Percentiles rank a stretch among this genome's conserved stretches.
Conservation (phyloP, 2,329 filamentous ascomycete species). For the Capronia coronata region DNA sequence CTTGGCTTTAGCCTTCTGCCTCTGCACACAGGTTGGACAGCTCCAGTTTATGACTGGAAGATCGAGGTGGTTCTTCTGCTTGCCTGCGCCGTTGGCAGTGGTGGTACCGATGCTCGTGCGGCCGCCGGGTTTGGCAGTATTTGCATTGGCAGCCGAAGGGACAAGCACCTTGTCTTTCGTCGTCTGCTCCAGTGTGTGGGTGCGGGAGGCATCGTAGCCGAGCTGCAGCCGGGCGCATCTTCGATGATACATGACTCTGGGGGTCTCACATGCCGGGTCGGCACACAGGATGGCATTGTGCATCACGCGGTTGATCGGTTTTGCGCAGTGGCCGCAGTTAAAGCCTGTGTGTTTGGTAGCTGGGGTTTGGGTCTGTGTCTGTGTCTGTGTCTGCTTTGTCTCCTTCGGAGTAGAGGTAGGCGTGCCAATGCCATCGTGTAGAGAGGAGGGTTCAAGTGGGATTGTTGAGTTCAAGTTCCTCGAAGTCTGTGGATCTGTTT, state of each 20-base stretch:
- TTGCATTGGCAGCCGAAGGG: neutral
- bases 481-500: neutral
- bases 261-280: slow-evolving; percentile 12
- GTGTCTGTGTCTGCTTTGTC: neutral
- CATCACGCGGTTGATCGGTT: slow-evolving; percentile 7
- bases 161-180: neutral
- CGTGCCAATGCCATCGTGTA: too few species aligned
- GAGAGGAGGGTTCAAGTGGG: neutral
- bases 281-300: slow-evolving; percentile 14
- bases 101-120: neutral
- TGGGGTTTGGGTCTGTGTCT: neutral
- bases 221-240: slow-evolving; percentile 8
- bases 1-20: too few species aligned
- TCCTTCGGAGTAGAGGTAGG: too few species aligned
- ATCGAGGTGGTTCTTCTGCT: neutral
- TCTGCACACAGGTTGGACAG: neutral
- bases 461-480: neutral
- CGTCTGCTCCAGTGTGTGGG: neutral
- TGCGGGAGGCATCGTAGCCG: neutral
- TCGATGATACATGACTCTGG: slow-evolving; percentile 18
- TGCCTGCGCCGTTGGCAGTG: neutral
- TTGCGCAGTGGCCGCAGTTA: slow-evolving; percentile 16
- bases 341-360: neutral
- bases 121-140: neutral
- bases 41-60: neutral